Conservation (phyloP, 2,329 filamentous ascomycete genomes). For the Stagonosporopsis vannaccii region DNA sequence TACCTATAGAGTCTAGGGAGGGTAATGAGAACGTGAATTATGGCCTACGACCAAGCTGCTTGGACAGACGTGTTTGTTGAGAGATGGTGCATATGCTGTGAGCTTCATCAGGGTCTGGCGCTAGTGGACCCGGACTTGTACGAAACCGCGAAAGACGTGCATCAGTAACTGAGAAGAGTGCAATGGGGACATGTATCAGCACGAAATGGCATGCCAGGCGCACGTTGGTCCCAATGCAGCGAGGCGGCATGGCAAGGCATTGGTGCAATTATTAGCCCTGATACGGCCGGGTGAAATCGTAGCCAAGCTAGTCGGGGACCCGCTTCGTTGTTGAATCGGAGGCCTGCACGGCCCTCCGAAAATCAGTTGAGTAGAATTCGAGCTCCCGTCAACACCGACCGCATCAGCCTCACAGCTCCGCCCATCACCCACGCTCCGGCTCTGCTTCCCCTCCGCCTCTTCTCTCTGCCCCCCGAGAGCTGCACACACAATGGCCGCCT, state of each 20-base stretch:
- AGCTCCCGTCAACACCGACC: constrained; percentile 11
- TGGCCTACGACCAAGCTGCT: neutral
- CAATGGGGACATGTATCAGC: neutral
- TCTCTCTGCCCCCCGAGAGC: constrained; percentile 27
- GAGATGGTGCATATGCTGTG: neutral
- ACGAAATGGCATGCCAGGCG: neutral
- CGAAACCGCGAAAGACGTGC: neutral
- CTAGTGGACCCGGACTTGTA: neutral
- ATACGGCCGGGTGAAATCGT: constrained; percentile 15
- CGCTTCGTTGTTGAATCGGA: constrained; percentile 7
- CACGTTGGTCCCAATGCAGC: neutral
- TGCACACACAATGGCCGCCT: constrained; percentile 60
- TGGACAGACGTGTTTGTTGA: constrained; percentile 4
- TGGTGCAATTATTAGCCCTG: neutral
- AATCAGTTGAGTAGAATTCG: constrained; percentile 12
- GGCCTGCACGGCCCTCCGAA: constrained; percentile 1
- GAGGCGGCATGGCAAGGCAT: neutral
- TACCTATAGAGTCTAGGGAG: constrained; percentile 27
- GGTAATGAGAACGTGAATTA: constrained; percentile 34
- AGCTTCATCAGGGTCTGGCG: constrained; percentile 9
- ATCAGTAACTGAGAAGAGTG: neutral
- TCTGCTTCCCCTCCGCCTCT: constrained; percentile 34
- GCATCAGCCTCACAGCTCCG: constrained; percentile 24
- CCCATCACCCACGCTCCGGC: constrained; percentile 34
- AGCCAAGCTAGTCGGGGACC: constrained; percentile 3